These are phyloP conservation scores for Brassica nigra DNA, from an alignment of 345 rosid species.

Conservation along the genomic window DNA sequence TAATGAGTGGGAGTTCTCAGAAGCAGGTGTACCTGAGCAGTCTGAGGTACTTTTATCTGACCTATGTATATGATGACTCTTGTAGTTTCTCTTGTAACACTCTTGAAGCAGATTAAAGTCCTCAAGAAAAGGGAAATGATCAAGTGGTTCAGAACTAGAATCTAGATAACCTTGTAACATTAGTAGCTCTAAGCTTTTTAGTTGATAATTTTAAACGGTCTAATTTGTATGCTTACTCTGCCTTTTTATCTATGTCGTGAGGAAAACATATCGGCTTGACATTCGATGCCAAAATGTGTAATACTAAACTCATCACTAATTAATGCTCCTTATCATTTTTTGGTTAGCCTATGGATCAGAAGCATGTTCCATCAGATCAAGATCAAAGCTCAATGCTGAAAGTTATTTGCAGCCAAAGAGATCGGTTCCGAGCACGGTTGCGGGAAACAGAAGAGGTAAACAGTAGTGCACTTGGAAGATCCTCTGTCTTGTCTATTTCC, in stretches of 20 bases:
- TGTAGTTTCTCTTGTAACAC: constrained; percentile 4
- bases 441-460: constrained; percentile 91
- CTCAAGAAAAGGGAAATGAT: not conserved
- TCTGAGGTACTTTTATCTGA: constrained; percentile 62
- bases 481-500: not conserved
- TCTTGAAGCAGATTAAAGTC: not conserved
- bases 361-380: constrained; percentile 74
- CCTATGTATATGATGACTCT: constrained; percentile 5
- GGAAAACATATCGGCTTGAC: not conserved
- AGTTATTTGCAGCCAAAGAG: constrained; percentile 94
- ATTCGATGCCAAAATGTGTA: constrained; percentile 1
- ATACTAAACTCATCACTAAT: not conserved
- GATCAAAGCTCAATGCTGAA: constrained; percentile 98
- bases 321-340: not conserved
- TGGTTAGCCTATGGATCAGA: constrained; percentile 65
- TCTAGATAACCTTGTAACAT: constrained; percentile 9
- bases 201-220: not conserved
- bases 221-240: not conserved
- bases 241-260: not conserved
- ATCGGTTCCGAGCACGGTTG: constrained; percentile 82
- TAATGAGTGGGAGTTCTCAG: constrained; percentile 94
- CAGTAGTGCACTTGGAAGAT: not conserved
- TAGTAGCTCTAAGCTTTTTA: constrained; percentile 7
- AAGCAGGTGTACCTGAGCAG: constrained; percentile 60
- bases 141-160: not conserved